Evolutionary conservation across 176 grass and related monocot genomes (phyloP).

Genomic region (Bonia amplexicaulis): DNA sequence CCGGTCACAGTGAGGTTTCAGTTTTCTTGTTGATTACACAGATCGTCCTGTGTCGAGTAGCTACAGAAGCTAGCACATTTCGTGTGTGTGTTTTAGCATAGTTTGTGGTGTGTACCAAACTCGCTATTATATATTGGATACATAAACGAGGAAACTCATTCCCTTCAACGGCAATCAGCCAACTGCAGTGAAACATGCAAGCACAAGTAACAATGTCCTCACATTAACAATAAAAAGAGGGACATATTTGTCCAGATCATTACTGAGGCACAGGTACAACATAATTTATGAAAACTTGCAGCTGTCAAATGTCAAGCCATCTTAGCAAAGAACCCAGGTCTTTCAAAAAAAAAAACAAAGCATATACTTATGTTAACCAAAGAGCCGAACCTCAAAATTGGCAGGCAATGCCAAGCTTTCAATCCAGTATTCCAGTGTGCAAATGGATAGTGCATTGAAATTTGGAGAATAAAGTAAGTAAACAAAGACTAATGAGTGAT

Average conservation of each 20-base stretch:
- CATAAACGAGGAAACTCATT: background rate
- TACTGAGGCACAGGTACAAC: background rate
- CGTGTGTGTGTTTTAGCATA: background rate
- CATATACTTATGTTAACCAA: background rate
- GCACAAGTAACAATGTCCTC: background rate
- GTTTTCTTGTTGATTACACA: background rate
- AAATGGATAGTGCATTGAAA: background rate
- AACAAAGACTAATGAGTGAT: background rate
- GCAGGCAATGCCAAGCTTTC: background rate
- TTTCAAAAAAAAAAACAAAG: background rate
- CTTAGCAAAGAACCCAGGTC: background rate
- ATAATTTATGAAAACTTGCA: background rate
- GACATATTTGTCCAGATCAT: background rate
- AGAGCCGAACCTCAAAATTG: background rate
- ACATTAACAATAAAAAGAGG: background rate
- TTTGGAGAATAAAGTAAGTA: background rate
- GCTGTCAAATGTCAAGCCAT: background rate
- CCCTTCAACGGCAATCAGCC: background rate
- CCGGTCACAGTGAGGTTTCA: background rate
- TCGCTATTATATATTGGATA: too few species aligned
- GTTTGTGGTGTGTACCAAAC: background rate
- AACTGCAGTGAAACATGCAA: background rate
- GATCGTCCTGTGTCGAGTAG: background rate
- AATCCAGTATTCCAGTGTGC: background rate
- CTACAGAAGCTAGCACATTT: background rate